Evolutionary conservation across 352 stramenopile species (phyloP).

Genomic region (Pythium catenulatum): DNA sequence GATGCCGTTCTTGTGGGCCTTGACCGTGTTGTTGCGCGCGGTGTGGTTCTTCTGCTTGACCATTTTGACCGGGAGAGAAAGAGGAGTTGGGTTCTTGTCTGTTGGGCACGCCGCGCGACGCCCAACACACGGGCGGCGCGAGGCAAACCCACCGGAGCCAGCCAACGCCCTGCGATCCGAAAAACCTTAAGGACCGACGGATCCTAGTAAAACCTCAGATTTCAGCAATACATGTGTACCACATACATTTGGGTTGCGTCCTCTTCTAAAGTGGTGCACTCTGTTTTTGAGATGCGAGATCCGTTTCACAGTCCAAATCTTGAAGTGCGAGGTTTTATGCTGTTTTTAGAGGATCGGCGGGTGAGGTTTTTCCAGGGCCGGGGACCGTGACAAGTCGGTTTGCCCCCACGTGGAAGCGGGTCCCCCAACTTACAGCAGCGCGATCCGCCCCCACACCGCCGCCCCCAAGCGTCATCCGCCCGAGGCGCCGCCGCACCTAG

Average conservation of each 20-base stretch:
- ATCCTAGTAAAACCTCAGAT: constrained; percentile 33
- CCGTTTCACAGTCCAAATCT: constrained; percentile 29
- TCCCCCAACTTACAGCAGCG: background rate
- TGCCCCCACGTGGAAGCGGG: constrained; percentile 37
- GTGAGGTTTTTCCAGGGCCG: background rate
- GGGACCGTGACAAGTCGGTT: constrained; percentile 18
- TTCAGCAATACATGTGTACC: background rate
- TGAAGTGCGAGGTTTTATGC: constrained; percentile 1
- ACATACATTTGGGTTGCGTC: background rate
- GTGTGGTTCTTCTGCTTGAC: constrained; percentile 98
- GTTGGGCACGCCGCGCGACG: background rate
- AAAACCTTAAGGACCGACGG: background rate
- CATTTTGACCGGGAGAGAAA: constrained; percentile 74
- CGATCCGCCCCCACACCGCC: constrained; percentile 20
- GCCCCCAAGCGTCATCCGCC: constrained; percentile 31
- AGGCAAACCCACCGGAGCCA: constrained; percentile 48
- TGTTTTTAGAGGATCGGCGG: background rate
- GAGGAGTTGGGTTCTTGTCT: constrained; percentile 56
- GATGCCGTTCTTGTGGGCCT: constrained; percentile 98
- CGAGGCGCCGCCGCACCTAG: background rate
- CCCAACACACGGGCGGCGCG: constrained; percentile 9
- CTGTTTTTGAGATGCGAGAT: constrained; percentile 2
- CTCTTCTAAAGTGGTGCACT: background rate
- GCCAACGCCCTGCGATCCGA: background rate
- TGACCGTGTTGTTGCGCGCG: constrained; percentile 97